Evolutionary conservation across 2,329 filamentous ascomycete genomes (phyloP), one percentile per base, ranked within the genome.

Genomic region (Beauveria asiatica): DNA sequence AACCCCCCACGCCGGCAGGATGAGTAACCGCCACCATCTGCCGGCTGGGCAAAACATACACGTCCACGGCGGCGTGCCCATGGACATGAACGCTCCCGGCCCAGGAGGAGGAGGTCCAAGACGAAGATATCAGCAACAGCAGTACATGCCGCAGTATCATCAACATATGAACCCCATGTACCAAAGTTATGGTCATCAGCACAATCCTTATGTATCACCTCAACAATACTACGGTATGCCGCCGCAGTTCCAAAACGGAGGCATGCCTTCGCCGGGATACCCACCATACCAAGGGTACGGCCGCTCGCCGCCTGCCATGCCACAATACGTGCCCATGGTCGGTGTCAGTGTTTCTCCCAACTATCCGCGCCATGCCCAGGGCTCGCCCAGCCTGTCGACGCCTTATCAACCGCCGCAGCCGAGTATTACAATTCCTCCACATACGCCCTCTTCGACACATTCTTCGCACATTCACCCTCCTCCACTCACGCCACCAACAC

Each of bases 1-100:
- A 63, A 62, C 69, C 67, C 73, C 82, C 82, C 80, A 83, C 76
- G 82, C 83, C 84, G 85, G 83, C 83, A 89, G 82, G 86, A 90
- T 90, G 87, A 88, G 85, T 78, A 79, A 79, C 76, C 82, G 80
- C 82, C 85, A 88, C 86, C 84, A 87, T 87, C 84, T 88, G 85
- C 84, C 86, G 84, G 85, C 85, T 83, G 87, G 87, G 81, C 84
- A 86, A 76, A 80, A 80, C 73, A 80, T 83, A 76, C 80, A 77
- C 69, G 77, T 76, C 65, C 68, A 67, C 62, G 69, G 67, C 62
- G 70, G 68, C 64, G 69, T 70, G 63, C 63, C 66, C 56, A 71
- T 69, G 66, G 74, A 69, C 67, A 74, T 73, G 70, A 52, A 30
- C 21, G 59, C 45, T 19, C 51, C 66, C 60, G 66, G 69, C 51